Percentiles rank a stretch among this genome's conserved stretches.
Evolutionary conservation across 192 early-diverging fungal genomes (phyloP).

Genomic region (Coemansia sp.): DNA sequence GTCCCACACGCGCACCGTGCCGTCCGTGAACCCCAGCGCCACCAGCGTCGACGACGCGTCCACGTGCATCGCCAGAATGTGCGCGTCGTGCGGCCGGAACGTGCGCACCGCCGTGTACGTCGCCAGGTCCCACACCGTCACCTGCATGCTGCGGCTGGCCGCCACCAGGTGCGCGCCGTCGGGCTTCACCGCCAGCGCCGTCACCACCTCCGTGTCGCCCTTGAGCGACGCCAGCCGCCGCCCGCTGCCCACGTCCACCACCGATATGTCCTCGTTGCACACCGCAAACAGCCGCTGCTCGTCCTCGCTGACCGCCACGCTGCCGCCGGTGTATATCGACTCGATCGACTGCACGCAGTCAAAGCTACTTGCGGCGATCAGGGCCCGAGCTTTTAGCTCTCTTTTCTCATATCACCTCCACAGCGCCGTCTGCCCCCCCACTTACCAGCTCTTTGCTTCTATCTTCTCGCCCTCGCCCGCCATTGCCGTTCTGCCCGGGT

Average conservation of each 20-base stretch:
- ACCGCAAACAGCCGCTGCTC: conserved; percentile 70
- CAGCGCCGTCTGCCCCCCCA: background rate
- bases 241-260: conserved; percentile 68
- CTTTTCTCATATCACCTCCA: background rate
- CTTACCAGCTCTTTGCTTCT: conserved; percentile 47
- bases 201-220: conserved; percentile 83
- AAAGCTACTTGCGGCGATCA: conserved; percentile 55
- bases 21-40: conserved; percentile 95
- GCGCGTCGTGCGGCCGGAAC: conserved; percentile 83
- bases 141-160: conserved; percentile 74
- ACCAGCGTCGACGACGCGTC: conserved; percentile 86
- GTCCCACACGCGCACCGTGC: conserved; percentile 95
- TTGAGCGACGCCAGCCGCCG: conserved; percentile 59
- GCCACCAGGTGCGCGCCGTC: conserved; percentile 72
- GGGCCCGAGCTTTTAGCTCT: no score
- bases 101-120: conserved; percentile 58
- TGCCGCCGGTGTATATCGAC: conserved; percentile 88
- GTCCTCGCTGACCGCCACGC: conserved; percentile 64
- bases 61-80: conserved; percentile 88
- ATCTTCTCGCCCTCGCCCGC: conserved; percentile 14
- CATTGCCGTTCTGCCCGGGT: no score
- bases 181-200: conserved; percentile 79
- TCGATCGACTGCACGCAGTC: conserved; percentile 74
- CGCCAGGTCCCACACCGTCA: conserved; percentile 77
- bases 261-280: conserved; percentile 75